phyloP scores from a whole-genome alignment of 106 monocot genomes.

The Posidonia australis region DNA sequence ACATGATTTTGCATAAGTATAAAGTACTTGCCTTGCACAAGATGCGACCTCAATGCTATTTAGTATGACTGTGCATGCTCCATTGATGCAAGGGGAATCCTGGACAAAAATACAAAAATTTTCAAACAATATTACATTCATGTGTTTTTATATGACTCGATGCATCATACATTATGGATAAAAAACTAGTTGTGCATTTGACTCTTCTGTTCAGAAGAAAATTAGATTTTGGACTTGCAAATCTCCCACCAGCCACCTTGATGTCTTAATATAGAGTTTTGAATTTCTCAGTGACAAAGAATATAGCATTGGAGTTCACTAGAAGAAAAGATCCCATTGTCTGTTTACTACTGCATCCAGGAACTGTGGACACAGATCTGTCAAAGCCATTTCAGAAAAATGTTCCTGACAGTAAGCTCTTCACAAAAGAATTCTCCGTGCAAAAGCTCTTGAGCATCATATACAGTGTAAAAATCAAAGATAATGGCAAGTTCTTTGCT shows the following conservation, averaged over 20 bases:
- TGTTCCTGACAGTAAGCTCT: conserved; percentile 75
- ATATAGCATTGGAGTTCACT: conserved; percentile 63
- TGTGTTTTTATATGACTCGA: too few relatives aligned
- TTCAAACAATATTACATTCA: too few relatives aligned
- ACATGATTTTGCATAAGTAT: too few relatives aligned
- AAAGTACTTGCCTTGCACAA: too few relatives aligned
- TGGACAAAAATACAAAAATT: too few relatives aligned
- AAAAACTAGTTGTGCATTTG: too few relatives aligned
- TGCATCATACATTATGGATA: too few relatives aligned
- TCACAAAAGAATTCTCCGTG: conserved; percentile 76
- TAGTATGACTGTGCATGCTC: too few relatives aligned
- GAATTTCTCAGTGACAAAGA: conserved; percentile 69
- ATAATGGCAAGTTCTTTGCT: conserved; percentile 96
- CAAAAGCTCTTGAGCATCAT: conserved; percentile 66
- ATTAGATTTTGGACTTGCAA: not conserved
- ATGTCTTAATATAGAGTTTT: not conserved
- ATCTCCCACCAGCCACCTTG: not conserved
- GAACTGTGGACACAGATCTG: conserved; percentile 91
- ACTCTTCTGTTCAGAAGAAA: too few relatives aligned
- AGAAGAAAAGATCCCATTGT: conserved; percentile 78
- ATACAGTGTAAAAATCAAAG: conserved; percentile 42
- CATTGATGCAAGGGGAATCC: too few relatives aligned
- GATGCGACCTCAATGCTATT: too few relatives aligned
- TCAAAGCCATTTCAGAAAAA: conserved; percentile 85
- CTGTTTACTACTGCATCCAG: conserved; percentile 88